Evolutionary conservation across 108 stramenopile species (phyloP), one percentile per base, ranked within the genome.

Genomic region (Nannochloropsis salina): DNA sequence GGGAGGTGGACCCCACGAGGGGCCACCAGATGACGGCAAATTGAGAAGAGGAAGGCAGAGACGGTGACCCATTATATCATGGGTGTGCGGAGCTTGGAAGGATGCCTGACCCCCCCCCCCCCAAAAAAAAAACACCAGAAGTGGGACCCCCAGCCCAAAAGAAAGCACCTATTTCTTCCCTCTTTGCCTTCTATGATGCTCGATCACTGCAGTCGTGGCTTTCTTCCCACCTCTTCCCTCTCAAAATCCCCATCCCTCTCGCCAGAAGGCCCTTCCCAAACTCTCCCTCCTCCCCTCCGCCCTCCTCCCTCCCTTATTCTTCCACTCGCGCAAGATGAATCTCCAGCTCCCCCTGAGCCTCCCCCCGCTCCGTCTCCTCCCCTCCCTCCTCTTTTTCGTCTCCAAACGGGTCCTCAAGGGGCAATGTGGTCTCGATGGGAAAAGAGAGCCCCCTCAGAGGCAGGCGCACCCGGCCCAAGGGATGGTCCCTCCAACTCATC

Each of bases 401-500:
- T n/a, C n/a, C n/a, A 74, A n/a, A n/a, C 15, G 61, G 61, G 6
- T 15, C 61, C 61, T 74, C 61, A 15, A 74, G 61, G 61, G 61
- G 61, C 61, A 74, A 6, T n/a, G 61, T 74, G 20, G 61, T 74
- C 20, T 74, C 61, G 20, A 74, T n/a, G 6, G 61, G 61, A 6
- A 74, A 74, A 15, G 61, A n/a, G 15, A 74, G n/a, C 61, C 61
- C 61, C 8, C n/a, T 74, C n/a, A 74, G n/a, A 15, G 61, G 61
- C 6, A 74, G 61, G 4, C 61, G 15, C 61, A 74, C 61, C 61
- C 61, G 15, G 20, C 61, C 61, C 61, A 74, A 74, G 20, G 61
- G 61, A n/a, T 74, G 61, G n/a, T 74, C 61, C n/a, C n/a, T 74
- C 61, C 61, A 74, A n/a, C 61, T 74, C 61, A 74, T 74, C 61